These are phyloP conservation scores for Fusarium decemcellulare DNA, from an alignment of 2,329 filamentous ascomycete genomes.

Conservation along the genomic window DNA sequence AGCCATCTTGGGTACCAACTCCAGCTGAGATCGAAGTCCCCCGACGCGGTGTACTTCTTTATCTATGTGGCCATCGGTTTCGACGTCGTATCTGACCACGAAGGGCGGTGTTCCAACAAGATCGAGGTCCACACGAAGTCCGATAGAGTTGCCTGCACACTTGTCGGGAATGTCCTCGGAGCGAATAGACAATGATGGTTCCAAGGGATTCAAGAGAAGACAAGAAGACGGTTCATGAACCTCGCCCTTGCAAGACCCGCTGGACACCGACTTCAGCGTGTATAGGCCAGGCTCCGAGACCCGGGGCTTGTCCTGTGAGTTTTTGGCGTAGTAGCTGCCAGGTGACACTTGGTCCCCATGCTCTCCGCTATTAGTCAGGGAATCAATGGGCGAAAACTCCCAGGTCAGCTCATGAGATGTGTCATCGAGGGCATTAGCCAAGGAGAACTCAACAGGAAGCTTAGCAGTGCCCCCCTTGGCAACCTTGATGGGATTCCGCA, in stretches of 20 bases:
- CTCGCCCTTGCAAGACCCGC: slow-evolving; percentile 87
- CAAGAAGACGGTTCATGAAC: slow-evolving; percentile 96
- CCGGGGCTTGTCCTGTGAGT: slow-evolving; percentile 72
- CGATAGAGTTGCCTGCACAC: slow-evolving; percentile 94
- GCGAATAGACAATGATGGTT: slow-evolving; percentile 82
- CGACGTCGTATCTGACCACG: slow-evolving; percentile 81
- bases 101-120: slow-evolving; percentile 95
- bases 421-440: slow-evolving; percentile 71
- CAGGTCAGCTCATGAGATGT: slow-evolving; percentile 83
- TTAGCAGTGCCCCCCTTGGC: slow-evolving; percentile 78
- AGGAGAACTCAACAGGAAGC: slow-evolving; percentile 80
- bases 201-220: slow-evolving; percentile 89
- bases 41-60: slow-evolving; percentile 70
- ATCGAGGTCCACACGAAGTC: slow-evolving; percentile 89
- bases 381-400: slow-evolving; percentile 83
- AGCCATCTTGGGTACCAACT: slow-evolving; percentile 84
- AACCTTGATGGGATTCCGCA: slow-evolving; percentile 85
- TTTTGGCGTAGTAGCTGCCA: slow-evolving; percentile 73
- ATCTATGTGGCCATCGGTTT: slow-evolving; percentile 71
- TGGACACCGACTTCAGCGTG: slow-evolving; percentile 83
- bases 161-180: slow-evolving; percentile 92
- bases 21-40: slow-evolving; percentile 86
- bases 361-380: slow-evolving; percentile 78
- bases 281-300: slow-evolving; percentile 89
- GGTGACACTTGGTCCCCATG: slow-evolving; percentile 72